Evolutionary conservation across 225 moss, liverwort and hornwort species (phyloP).

Genomic region (Pseudoscleropodium purum): DNA sequence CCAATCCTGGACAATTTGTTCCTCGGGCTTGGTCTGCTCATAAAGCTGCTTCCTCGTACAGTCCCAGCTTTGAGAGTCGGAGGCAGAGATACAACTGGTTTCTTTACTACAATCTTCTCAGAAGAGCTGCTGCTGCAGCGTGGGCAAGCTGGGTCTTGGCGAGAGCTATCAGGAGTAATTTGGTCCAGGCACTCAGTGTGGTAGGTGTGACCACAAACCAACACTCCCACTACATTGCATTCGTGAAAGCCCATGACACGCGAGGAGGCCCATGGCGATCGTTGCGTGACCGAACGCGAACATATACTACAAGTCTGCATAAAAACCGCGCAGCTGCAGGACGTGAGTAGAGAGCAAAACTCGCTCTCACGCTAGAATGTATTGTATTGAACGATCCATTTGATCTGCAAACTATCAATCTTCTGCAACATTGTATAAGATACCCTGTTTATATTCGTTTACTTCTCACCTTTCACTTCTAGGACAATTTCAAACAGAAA

Average conservation of each 20-base stretch:
- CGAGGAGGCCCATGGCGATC: conserved; percentile 66
- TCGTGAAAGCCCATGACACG: conserved; percentile 59
- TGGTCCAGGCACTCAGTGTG: conserved; percentile 79
- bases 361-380: background rate
- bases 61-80: conserved; percentile 19
- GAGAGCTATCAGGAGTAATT: conserved; percentile 54
- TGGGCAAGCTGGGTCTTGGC: conserved; percentile 72
- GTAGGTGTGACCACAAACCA: conserved; percentile 76
- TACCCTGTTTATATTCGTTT: background rate
- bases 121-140: conserved; percentile 41
- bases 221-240: conserved; percentile 71
- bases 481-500: background rate
- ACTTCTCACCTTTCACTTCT: background rate
- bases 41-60: conserved; percentile 35
- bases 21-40: conserved; percentile 45
- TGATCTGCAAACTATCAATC: background rate
- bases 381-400: background rate
- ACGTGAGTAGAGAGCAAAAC: background rate
- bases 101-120: conserved; percentile 29
- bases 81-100: conserved; percentile 9
- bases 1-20: conserved; percentile 75
- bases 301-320: conserved; percentile 65
- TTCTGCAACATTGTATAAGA: background rate
- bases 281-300: conserved; percentile 39
- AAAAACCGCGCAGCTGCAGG: background rate